Evolutionary conservation across 2,329 filamentous ascomycete species (phyloP), one percentile per base, ranked within the genome.

Genomic region (Furcasterigmium sp.): DNA sequence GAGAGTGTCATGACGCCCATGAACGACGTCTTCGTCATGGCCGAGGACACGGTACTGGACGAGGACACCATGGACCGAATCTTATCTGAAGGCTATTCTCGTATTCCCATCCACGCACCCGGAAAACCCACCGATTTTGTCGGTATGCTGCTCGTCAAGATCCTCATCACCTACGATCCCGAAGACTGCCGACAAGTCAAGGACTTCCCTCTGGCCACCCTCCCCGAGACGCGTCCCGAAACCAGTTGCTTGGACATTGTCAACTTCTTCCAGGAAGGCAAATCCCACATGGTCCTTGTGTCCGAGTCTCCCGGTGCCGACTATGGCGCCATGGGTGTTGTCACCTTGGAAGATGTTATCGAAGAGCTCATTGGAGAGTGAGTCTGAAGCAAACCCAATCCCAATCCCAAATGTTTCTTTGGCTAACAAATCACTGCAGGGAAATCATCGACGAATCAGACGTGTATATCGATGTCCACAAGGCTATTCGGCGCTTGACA

Each of bases 371-470:
- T 98, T 63, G 93, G 93, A 71, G 93, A 98, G 85, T 91, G 72
- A 64, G 87, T 81, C 36, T 35, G 13, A 18, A 26, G 14, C 10
- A n/a, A n/a, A n/a, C n/a, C 39, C 25, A 28, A 36, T 25, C 43
- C 39, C 30, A 52, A 19, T 25, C 6, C 14, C 11, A 17, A 8
- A 28, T 30, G 26, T 41, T 13, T 20, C 26, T 20, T n/a, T n/a
- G n/a, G n/a, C n/a, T n/a, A n/a, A n/a, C n/a, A n/a, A n/a, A n/a
- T n/a, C n/a, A n/a, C n/a, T n/a, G 28, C 45, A 91, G 87, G 72
- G 93, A 98, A 75, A 98, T 97, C 51, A 94, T 98, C 49, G 93
- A 98, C 61, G 93, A 98, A 64, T 97, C 91, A 0, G 93, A 98
- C 64, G 93, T 98, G 10, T 98, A 95, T 57, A 85, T 98, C 51